Percentiles rank a stretch among this genome's conserved stretches.
Evolutionary conservation across 2,329 filamentous ascomycete genomes (phyloP).

Genomic region (Plectosphaerella plurivora): DNA sequence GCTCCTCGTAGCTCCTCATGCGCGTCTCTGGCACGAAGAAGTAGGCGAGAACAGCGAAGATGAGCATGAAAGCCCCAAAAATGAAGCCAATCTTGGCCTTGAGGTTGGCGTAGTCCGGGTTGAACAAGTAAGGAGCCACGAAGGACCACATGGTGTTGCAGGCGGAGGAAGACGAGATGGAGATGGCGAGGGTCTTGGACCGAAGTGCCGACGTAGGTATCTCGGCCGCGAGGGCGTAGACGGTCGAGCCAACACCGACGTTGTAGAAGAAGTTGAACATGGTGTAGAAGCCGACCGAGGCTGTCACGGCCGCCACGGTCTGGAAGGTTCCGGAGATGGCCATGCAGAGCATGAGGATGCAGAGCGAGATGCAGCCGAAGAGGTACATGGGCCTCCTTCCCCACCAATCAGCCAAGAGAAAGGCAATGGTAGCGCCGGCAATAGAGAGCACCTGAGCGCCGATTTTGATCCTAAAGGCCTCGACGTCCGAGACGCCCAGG

Average conservation of each 20-base stretch:
- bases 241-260: slow-evolving; percentile 13
- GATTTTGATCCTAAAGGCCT: slow-evolving; percentile 21
- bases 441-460: slow-evolving; percentile 22
- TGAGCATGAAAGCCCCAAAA: slow-evolving; percentile 9
- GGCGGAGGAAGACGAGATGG: slow-evolving; percentile 9
- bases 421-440: slow-evolving; percentile 19
- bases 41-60: slow-evolving; percentile 6
- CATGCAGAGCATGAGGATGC: slow-evolving; percentile 20
- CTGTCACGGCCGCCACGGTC: slow-evolving; percentile 16
- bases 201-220: slow-evolving; percentile 11
- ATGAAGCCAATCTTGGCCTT: slow-evolving; percentile 11
- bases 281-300: slow-evolving; percentile 13
- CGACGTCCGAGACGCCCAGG: slow-evolving; percentile 17
- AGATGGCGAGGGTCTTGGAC: slow-evolving; percentile 7
- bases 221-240: slow-evolving; percentile 18
- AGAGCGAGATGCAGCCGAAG: slow-evolving; percentile 16
- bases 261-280: slow-evolving; percentile 14
- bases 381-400: slow-evolving; percentile 23
- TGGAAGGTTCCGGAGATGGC: slow-evolving; percentile 18
- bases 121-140: slow-evolving; percentile 11
- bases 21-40: slow-evolving; percentile 5
- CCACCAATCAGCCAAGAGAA: slow-evolving; percentile 18
- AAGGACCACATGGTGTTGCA: slow-evolving; percentile 10
- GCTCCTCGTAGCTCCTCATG: slow-evolving; percentile 18
- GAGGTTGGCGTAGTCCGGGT: slow-evolving; percentile 9